phyloP scores from a whole-genome alignment of 352 stramenopile species.

The Globisporangium solare region DNA sequence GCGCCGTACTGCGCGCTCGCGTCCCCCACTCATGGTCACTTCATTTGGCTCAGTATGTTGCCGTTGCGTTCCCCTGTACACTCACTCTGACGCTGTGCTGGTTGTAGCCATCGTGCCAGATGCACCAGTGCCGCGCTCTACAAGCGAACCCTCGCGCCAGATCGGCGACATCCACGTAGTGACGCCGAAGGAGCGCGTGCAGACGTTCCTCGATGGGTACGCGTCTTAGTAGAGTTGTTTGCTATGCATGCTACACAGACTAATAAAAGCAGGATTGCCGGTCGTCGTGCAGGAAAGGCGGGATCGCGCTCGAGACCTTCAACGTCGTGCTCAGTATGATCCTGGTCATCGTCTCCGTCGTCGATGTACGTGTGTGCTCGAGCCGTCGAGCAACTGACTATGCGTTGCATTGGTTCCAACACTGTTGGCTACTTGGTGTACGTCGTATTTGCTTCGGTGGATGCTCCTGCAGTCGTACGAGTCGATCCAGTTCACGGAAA shows the following conservation, averaged over 20 bases:
- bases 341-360: constrained; percentile 37
- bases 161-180: constrained; percentile 40
- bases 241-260: too few species aligned
- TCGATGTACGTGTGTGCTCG: constrained; percentile 17
- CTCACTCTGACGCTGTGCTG: neutral
- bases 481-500: constrained; percentile 4
- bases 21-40: neutral
- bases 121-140: too few species aligned
- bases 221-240: too few species aligned
- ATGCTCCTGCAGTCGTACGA: constrained; percentile 28
- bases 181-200: constrained; percentile 36
- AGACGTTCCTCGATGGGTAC: constrained; percentile 41
- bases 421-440: neutral
- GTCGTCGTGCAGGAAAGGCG: constrained; percentile 15
- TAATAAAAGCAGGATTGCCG: too few species aligned
- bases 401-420: too few species aligned
- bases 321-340: constrained; percentile 46
- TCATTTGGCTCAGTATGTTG: too few species aligned
- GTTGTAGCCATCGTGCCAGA: neutral
- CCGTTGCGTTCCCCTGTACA: neutral
- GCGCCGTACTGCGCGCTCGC: constrained; percentile 1
- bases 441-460: too few species aligned
- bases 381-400: too few species aligned
- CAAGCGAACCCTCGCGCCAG: neutral
- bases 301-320: constrained; percentile 31